Base-by-base conservation (phyloP, 1,284 basidiomycete genomes). In the Leucoagaricus sp. region DNA sequence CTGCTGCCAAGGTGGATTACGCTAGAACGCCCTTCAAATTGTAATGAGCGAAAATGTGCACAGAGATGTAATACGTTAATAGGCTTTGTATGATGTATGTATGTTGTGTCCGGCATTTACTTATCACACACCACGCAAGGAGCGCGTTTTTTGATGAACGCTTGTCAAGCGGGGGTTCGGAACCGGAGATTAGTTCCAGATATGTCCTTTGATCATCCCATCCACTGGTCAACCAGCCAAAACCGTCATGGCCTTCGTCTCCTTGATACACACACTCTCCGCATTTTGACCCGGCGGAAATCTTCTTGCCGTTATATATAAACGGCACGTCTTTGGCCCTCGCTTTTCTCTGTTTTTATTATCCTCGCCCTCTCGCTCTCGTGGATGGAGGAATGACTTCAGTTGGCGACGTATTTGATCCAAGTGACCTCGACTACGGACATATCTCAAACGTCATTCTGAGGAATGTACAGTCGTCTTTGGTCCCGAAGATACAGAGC, bases 1-100 rank as follows among this genome's bases (percentile, higher is more conserved):
- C 94, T 1, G 80, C 85, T 6, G 76, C 72, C 41, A 85, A 88
- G 68, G 80, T 89, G 41, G 65, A 79, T 65, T 89, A 84, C 66
- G 68, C 78, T 10, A 77, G 73, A 68, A 79, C 81, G 3, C 62
- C 73, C 10, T 84, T 87, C 71, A 82, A 81, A 67, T 65, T 86
- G 57, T 87, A 63, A 69, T 48, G 12, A 34, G 47, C 9, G 47
- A 34, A 45, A 19, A 28, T 3, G 41, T 28, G 34, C 15, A 41
- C 12, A 29, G 12, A 47, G 4, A 38, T 31, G 33, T 36, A 23
- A 48, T 41, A 19, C 17, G 45, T 21, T n/a, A 34, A 19, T 38
- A n/a, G n/a, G n/a, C n/a, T n/a, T 8, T 31, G 10, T 53, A 41
- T 42, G 19, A 49, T 28, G 28, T 26, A 55, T 25, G n/a, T 40